Evolutionary conservation across 2,329 filamentous ascomycete species (phyloP).

Genomic region (Lasiodiplodia gonubiensis): DNA sequence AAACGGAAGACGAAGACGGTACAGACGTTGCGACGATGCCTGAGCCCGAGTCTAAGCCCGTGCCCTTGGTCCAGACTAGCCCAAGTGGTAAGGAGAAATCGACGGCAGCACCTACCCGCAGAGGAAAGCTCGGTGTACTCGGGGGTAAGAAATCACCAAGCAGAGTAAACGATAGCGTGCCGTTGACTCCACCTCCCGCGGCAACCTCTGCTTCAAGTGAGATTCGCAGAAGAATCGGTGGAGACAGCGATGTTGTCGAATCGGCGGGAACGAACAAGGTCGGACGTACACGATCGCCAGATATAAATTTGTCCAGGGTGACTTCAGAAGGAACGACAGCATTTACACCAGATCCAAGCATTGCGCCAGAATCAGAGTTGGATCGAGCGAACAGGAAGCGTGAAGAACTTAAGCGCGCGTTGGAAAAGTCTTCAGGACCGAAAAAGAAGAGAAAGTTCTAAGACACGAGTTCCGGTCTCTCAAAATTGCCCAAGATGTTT

Average conservation of each 20-base stretch:
- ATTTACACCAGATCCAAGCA: neutral
- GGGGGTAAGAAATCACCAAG: slow-evolving; percentile 29
- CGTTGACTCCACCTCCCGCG: neutral
- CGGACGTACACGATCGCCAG: neutral
- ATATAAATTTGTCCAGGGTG: neutral
- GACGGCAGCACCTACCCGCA: neutral
- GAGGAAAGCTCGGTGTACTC: slow-evolving; percentile 32
- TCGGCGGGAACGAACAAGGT: neutral
- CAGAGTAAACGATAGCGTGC: neutral
- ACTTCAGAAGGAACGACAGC: neutral
- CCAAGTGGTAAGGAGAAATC: neutral
- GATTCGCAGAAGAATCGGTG: neutral
- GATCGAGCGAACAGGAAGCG: slow-evolving; percentile 62
- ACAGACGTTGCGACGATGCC: neutral
- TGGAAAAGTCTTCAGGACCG: slow-evolving; percentile 59
- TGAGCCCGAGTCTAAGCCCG: neutral
- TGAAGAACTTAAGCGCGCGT: slow-evolving; percentile 60
- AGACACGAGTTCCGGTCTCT: neutral
- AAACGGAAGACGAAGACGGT: slow-evolving; percentile 15
- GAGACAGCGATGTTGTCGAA: neutral
- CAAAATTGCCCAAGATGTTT: neutral
- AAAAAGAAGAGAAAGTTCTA: slow-evolving; percentile 63
- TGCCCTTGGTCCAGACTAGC: neutral
- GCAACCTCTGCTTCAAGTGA: neutral
- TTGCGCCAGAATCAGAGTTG: slow-evolving; percentile 49